Evolutionary conservation across 2,329 filamentous ascomycete species (phyloP).

Genomic region (Pseudogymnoascus destructans): DNA sequence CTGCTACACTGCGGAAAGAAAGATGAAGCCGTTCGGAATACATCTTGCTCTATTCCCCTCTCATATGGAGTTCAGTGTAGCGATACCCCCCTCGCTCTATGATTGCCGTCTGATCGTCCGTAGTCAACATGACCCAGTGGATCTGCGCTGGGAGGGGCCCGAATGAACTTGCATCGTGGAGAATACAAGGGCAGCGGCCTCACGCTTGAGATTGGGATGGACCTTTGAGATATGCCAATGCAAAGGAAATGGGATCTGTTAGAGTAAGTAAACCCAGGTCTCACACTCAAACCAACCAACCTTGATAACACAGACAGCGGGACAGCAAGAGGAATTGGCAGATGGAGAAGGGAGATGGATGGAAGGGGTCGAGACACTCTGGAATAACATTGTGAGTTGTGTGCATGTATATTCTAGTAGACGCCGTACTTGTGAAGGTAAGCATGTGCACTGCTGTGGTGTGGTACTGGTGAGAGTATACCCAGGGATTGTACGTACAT

Average conservation of each 20-base stretch:
- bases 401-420: background rate
- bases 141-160: background rate
- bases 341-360: background rate
- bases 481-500: background rate
- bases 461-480: background rate
- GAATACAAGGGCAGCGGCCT: background rate
- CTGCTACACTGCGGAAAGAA: background rate
- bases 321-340: background rate
- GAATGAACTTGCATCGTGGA: conserved; percentile 5
- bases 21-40: background rate
- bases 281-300: conserved; percentile 1
- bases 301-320: conserved; percentile 1
- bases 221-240: background rate
- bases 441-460: background rate
- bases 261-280: background rate
- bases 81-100: background rate
- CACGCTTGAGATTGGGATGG: background rate
- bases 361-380: conserved; percentile 1
- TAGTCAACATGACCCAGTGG: background rate
- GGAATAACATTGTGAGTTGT: background rate
- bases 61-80: background rate
- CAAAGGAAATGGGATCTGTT: background rate
- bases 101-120: background rate
- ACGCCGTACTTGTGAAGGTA: background rate
- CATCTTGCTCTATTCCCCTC: background rate